These are phyloP conservation scores for Beta lomatogona DNA, from an alignment of 179 eudicot genomes.

Conservation along the genomic window DNA sequence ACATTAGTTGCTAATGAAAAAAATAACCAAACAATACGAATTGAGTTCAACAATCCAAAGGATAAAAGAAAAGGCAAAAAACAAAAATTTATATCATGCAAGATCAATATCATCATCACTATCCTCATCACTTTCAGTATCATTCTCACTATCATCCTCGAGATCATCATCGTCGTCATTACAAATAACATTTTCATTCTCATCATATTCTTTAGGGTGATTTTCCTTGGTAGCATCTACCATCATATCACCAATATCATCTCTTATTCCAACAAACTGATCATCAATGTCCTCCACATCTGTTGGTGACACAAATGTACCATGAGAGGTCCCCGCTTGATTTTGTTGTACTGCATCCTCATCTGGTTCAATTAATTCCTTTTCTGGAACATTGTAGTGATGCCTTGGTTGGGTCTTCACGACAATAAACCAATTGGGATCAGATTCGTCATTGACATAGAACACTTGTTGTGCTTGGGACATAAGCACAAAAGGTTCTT, in stretches of 20 bases:
- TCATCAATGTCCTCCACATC: neutral
- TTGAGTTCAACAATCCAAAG: too few species aligned
- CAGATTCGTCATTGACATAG: slow-evolving; percentile 23
- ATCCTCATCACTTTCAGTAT: neutral
- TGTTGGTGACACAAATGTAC: neutral
- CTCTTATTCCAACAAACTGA: neutral
- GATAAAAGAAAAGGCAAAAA: too few species aligned
- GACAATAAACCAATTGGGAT: slow-evolving; percentile 25
- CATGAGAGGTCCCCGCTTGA: neutral
- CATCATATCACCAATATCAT: neutral
- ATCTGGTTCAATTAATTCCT: neutral
- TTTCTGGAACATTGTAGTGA: slow-evolving; percentile 3
- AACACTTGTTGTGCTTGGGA: slow-evolving; percentile 28
- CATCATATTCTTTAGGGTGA: neutral
- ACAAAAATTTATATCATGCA: neutral
- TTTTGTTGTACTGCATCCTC: neutral
- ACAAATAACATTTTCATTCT: neutral
- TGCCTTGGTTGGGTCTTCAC: slow-evolving; percentile 26
- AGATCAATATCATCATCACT: neutral
- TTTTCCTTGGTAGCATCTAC: neutral
- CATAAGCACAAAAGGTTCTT: slow-evolving; percentile 25
- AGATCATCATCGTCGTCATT: neutral
- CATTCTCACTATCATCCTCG: neutral
- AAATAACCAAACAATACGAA: neutral
- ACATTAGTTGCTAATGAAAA: too few species aligned